Evolutionary conservation across 177 flowering plant genomes (phyloP).

Genomic region (Tripterygium wilfordii): DNA sequence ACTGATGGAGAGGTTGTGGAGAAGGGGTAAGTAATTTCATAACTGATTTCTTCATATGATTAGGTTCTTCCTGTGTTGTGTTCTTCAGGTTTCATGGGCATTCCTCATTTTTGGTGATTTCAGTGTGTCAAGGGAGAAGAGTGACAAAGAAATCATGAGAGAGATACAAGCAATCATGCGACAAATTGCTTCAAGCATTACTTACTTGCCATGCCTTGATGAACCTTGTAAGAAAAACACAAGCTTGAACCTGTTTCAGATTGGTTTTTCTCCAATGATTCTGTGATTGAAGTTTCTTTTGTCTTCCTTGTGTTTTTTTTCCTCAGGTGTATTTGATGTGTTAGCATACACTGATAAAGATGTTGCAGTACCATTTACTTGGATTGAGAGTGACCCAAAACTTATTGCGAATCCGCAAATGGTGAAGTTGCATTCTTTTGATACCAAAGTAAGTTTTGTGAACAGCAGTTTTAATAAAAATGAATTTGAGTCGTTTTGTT

Average conservation of each 20-base stretch:
- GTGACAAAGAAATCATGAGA: constrained; percentile 98
- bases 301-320: background rate
- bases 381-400: constrained; percentile 98
- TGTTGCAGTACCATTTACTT: constrained; percentile 81
- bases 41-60: too few relatives aligned
- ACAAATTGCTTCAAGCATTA: constrained; percentile 82
- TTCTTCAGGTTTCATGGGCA: too few relatives aligned
- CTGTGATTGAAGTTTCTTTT: background rate
- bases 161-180: constrained; percentile 96
- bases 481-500: too few relatives aligned
- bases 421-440: constrained; percentile 96
- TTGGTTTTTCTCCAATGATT: too few relatives aligned
- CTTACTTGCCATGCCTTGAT: constrained; percentile 85
- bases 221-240: constrained; percentile 73
- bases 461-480: too few relatives aligned
- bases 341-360: constrained; percentile 93
- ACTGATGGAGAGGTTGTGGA: constrained; percentile 92
- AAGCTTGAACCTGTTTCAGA: too few relatives aligned
- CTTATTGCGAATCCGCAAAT: constrained; percentile 91
- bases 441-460: too few relatives aligned
- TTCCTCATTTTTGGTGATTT: too few relatives aligned
- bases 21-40: constrained; percentile 67
- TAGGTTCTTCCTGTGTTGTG: too few relatives aligned
- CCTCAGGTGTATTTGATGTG: constrained; percentile 91
- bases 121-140: constrained; percentile 92